Base-by-base conservation (phyloP, 2,329 filamentous ascomycete species). In the Furcasterigmium furcatum region DNA sequence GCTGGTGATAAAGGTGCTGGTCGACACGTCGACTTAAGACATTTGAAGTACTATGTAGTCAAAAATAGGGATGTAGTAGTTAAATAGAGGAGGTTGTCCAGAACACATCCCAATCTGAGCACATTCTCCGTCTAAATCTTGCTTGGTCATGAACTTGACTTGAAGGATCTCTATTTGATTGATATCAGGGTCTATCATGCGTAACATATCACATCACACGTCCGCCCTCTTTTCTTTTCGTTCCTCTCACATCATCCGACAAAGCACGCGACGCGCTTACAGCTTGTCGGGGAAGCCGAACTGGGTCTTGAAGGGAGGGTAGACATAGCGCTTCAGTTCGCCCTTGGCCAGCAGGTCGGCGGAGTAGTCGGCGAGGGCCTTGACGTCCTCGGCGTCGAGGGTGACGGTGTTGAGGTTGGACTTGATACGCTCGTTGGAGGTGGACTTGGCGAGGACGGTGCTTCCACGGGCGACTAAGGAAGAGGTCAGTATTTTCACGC, bases 391-490 rank as follows among this genome's bases (percentile, higher is more conserved):
- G 7, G 66, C 71, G 55, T 84, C 80, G 38, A 87, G 75, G 56
- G 82, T 76, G 55, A 87, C 74, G 45, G 88, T 72, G 52, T 84
- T 77, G 62, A 78, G 71, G 67, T 91, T 91, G 57, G 83, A 76
- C 59, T 84, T 79, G 64, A 90, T 89, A 55, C 85, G 77, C 40
- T 75, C 73, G 13, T 78, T 76, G 7, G 77, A 87, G 32, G 87
- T 82, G 1, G 84, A 88, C 67, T 90, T 90, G 57, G 87, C 79
- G 22, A 91, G 74, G 16, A 90, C 87, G 7, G 84, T 87, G 59
- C 73, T 78, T 54, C 84, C 84, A 49, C 84, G 78, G 44, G 82
- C 77, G 39, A 88, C 85, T 87, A 43, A 6, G 19, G n/a, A n/a
- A n/a, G n/a, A n/a, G n/a, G n/a, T n/a, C n/a, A n/a, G n/a, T n/a